phyloP scores from a whole-genome alignment of 768 basidiomycete species.

The Leucogyrophana mollusca region DNA sequence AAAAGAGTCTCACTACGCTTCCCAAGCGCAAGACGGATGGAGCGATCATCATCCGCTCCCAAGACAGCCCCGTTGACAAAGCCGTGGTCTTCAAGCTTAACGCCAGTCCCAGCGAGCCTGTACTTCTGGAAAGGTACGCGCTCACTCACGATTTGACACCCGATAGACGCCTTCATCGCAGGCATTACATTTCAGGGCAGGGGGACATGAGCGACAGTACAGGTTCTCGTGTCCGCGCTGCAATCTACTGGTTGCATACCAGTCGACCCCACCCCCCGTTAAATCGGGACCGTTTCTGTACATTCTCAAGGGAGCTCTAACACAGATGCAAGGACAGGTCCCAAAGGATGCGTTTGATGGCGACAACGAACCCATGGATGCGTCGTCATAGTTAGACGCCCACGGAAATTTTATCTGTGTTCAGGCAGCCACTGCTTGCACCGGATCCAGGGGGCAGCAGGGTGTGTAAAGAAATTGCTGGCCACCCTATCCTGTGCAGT shows the following conservation, averaged over 20 bases:
- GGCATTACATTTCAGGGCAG: slow-evolving; percentile 39
- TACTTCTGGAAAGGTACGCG: slow-evolving; percentile 76
- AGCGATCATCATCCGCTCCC: slow-evolving; percentile 75
- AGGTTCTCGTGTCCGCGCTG: slow-evolving; percentile 58
- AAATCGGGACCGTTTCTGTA: slow-evolving; percentile 81
- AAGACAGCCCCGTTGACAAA: slow-evolving; percentile 54
- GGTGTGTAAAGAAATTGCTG: too few relatives aligned
- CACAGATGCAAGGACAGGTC: slow-evolving; percentile 85
- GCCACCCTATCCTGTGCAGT: too few relatives aligned
- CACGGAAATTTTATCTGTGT: too few relatives aligned
- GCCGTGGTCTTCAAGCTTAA: slow-evolving; percentile 87
- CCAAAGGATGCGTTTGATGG: slow-evolving; percentile 81
- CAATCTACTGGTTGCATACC: slow-evolving; percentile 59
- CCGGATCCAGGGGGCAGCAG: too few relatives aligned
- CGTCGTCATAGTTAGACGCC: too few relatives aligned
- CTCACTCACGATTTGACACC: slow-evolving; percentile 4
- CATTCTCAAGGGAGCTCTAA: slow-evolving; percentile 77
- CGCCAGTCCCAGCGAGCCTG: slow-evolving; percentile 62
- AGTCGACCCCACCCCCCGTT: slow-evolving; percentile 70
- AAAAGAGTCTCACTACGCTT: slow-evolving; percentile 66
- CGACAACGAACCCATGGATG: slow-evolving; percentile 18
- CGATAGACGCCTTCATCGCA: slow-evolving; percentile 16
- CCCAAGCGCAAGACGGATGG: slow-evolving; percentile 77
- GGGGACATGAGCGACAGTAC: slow-evolving; percentile 75
- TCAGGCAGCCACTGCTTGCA: too few relatives aligned